A percentile compares a stretch with the other conserved stretches of the same genome.
These are phyloP conservation scores for Calocera viscosa DNA, from an alignment of 768 basidiomycete species.

Conservation along the genomic window DNA sequence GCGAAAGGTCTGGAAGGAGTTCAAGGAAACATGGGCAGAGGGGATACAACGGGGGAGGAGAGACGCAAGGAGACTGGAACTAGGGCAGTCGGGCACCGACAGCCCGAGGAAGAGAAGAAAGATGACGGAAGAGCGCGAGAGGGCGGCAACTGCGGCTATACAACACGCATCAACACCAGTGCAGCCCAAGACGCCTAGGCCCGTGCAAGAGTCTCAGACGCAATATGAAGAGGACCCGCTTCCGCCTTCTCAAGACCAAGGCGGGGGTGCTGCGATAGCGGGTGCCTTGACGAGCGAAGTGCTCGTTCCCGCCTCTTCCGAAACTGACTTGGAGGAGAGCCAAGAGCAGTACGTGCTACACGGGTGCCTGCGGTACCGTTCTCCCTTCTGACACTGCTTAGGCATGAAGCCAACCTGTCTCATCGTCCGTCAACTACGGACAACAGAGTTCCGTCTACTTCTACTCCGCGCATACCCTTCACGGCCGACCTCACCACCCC, in stretches of 20 bases:
- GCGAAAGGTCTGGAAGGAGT: conserved; percentile 41
- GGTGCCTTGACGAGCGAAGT: background rate
- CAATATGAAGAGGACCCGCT: background rate
- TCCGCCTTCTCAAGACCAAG: background rate
- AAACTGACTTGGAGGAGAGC: background rate
- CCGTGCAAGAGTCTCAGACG: background rate
- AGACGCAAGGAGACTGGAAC: conserved; percentile 15
- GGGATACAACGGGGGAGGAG: conserved; percentile 24
- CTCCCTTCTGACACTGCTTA: background rate
- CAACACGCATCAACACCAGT: background rate
- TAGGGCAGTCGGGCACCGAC: no score
- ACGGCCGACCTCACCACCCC: background rate
- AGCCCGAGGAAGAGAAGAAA: background rate
- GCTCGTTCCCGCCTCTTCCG: background rate
- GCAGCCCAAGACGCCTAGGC: background rate
- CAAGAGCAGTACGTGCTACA: background rate
- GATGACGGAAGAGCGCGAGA: background rate
- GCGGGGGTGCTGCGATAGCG: background rate
- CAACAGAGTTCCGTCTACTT: background rate
- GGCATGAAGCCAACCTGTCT: background rate
- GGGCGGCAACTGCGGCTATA: background rate
- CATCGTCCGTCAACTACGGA: background rate
- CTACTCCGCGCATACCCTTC: background rate
- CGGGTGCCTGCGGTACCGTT: background rate
- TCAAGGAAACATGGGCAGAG: conserved; percentile 34